Evolutionary conservation across 768 basidiomycete genomes (phyloP), one percentile per base, ranked within the genome.

Genomic region (Lyophyllum decastes): DNA sequence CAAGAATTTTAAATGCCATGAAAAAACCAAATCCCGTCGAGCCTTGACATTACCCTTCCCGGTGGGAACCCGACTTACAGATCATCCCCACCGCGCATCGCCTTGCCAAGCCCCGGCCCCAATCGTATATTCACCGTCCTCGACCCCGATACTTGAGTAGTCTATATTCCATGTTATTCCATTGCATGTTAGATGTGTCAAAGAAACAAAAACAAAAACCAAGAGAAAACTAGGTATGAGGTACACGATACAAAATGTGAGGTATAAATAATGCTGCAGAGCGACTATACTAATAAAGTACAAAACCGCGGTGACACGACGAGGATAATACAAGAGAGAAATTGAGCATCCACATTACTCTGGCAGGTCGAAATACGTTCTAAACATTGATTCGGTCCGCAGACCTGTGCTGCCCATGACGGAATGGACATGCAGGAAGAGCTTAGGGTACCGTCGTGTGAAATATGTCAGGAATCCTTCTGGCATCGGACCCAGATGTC

Each of bases 381-480:
- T 85, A 76, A 98, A 98, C 89, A 95, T 93, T 16, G 91, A 85
- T 70, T 98, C 97, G 60, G 81, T 78, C 50, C 86, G 80, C 41
- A 98, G 78, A n/a, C 82, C 75, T 12, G 88, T 89, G 27, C 81
- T 77, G 9, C 82, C 80, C 62, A 99, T 81, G 64, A 95, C 92
- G n/a, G 78, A 71, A 66, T 96, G 90, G 21, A 98, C 95, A 69
- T 98, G 95, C 49, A 98, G 76, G 81, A 99, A 94, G 9, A 98
- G 81, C 16, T 75, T 78, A 14, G 97, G 97, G 76, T 90, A 98
- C n/a, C 95, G 86, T 27, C 85, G 81, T 2, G 96, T 98, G 70
- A 98, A 99, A 72, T 98, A 99, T 1, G 81, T 76, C 52, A 99
- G 73, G 78, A 92, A 98, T 11, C 96, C 96, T 60, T 90, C 88